Evolutionary conservation across 371 early-diverging fungal genomes (phyloP).

Genomic region (Umbelopsis sp.): DNA sequence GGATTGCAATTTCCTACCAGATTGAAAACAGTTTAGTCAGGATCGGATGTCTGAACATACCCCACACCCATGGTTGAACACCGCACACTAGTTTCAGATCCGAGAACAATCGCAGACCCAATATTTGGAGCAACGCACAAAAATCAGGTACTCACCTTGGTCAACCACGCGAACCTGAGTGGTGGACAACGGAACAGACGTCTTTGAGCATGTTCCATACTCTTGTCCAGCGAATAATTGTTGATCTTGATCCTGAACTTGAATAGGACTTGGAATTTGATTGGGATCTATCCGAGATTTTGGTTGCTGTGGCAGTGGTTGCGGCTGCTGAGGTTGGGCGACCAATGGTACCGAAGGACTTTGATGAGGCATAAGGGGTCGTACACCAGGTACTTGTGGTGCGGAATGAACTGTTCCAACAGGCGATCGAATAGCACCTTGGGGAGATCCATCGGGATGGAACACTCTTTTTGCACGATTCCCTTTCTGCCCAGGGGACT

Average conservation of each 20-base stretch:
- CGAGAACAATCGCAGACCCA: not conserved
- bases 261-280: conserved; percentile 91
- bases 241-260: conserved; percentile 82
- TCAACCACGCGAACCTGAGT: conserved; percentile 83
- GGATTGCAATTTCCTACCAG: conserved; percentile 87
- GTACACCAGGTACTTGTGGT: not conserved
- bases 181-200: conserved; percentile 76
- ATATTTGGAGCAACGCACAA: not conserved
- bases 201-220: conserved; percentile 74
- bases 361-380: not conserved
- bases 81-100: no score
- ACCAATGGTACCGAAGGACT: not conserved
- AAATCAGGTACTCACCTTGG: conserved; percentile 59
- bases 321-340: conserved; percentile 14
- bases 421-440: not conserved
- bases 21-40: no score
- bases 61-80: no score
- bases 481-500: not conserved
- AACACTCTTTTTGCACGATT: not conserved
- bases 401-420: not conserved
- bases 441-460: not conserved
- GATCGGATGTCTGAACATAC: no score
- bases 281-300: conserved; percentile 87
- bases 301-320: conserved; percentile 38
- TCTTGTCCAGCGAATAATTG: conserved; percentile 50